Conservation (phyloP, 257 asterid species). For the Salvia rosmarinus region DNA sequence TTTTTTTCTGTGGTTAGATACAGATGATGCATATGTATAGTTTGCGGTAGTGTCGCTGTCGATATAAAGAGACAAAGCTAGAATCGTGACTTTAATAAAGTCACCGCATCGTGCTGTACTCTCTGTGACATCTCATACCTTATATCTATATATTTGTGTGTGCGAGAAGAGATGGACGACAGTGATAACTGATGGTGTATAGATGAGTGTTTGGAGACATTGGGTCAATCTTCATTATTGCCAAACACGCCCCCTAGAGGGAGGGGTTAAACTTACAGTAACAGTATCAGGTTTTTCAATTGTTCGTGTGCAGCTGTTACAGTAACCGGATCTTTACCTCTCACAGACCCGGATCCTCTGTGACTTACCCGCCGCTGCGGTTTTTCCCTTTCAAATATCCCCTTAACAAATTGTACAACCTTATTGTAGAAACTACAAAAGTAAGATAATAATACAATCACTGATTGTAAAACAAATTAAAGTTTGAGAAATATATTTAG, state of each 20-base stretch:
- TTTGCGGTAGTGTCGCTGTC: constrained; percentile 26
- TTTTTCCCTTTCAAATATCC: no score
- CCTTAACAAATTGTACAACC: no score
- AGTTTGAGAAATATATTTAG: no score
- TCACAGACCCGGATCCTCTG: no score
- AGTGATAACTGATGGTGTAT: background rate
- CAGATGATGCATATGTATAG: background rate
- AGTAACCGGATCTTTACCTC: no score
- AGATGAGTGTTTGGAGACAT: no score
- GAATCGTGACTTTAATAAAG: constrained; percentile 38
- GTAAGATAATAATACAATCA: no score
- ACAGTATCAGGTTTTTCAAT: background rate
- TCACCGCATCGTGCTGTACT: constrained; percentile 2
- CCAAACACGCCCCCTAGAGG: background rate
- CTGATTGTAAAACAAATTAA: no score
- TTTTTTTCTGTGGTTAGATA: background rate
- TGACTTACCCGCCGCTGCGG: no score
- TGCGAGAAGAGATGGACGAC: background rate
- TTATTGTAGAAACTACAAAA: no score
- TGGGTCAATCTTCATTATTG: no score
- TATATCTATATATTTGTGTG: background rate
- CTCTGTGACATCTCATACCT: constrained; percentile 13
- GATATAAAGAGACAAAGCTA: constrained; percentile 35
- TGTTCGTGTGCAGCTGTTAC: background rate
- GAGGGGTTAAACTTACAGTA: background rate